Evolutionary conservation across 768 basidiomycete species (phyloP).

Genomic region (Lentinula guzmanii): DNA sequence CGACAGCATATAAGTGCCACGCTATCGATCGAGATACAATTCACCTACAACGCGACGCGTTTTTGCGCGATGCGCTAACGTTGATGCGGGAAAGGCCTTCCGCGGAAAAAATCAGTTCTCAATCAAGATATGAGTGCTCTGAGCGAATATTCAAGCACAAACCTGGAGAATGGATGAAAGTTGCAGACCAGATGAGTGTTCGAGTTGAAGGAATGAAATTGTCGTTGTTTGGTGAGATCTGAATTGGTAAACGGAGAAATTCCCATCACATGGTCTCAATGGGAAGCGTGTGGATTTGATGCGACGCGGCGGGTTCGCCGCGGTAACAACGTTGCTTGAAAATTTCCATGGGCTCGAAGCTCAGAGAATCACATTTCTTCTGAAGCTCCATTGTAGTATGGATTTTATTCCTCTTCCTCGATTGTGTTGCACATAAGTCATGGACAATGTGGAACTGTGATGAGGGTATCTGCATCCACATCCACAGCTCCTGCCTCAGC

Average conservation of each 20-base stretch:
- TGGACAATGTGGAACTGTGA: too few relatives aligned
- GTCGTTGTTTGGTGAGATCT: not conserved
- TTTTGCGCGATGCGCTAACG: not conserved
- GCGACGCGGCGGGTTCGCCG: not conserved
- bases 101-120: not conserved
- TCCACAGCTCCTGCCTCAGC: too few relatives aligned
- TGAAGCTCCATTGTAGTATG: too few relatives aligned
- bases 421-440: too few relatives aligned
- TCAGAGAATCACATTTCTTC: too few relatives aligned
- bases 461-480: too few relatives aligned
- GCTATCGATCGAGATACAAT: not conserved
- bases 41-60: constrained; percentile 5
- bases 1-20: not conserved
- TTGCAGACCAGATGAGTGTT: not conserved
- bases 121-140: not conserved
- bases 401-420: too few relatives aligned
- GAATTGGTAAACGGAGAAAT: not conserved
- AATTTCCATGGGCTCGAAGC: too few relatives aligned
- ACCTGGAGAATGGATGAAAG: not conserved
- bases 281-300: not conserved
- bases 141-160: not conserved
- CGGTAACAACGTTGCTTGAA: not conserved
- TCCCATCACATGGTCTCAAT: constrained; percentile 5
- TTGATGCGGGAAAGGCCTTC: not conserved
- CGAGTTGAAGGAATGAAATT: constrained; percentile 1